These are phyloP conservation scores for Phialocephala subalpina DNA, from an alignment of 2,329 filamentous ascomycete species.

Conservation along the genomic window DNA sequence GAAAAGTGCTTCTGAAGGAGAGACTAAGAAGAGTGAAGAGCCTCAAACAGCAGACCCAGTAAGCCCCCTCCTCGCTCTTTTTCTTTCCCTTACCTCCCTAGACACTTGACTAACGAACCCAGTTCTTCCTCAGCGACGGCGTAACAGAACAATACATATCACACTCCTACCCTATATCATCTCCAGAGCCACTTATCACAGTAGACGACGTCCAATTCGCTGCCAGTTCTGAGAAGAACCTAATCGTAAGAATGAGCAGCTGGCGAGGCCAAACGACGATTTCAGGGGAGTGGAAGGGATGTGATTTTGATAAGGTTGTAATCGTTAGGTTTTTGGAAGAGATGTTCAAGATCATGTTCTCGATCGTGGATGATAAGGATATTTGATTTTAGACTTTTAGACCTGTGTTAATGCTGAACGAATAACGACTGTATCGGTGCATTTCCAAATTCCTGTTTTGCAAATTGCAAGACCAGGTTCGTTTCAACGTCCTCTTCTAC, in stretches of 20 bases:
- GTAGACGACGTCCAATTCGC: constrained; percentile 33
- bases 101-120: background rate
- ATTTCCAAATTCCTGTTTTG: too few relatives aligned
- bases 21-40: background rate
- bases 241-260: constrained; percentile 32
- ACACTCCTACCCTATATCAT: constrained; percentile 18
- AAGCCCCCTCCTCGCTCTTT: constrained; percentile 3
- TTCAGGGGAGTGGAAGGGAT: constrained; percentile 33
- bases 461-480: too few relatives aligned
- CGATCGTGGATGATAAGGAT: constrained; percentile 5
- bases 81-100: background rate
- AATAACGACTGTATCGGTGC: too few relatives aligned
- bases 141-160: constrained; percentile 34
- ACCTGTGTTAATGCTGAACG: too few relatives aligned
- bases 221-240: constrained; percentile 32
- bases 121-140: constrained; percentile 38
- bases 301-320: constrained; percentile 26
- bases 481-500: too few relatives aligned
- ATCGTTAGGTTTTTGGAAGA: constrained; percentile 27
- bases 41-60: constrained; percentile 24
- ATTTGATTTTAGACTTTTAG: too few relatives aligned
- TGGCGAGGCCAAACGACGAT: constrained; percentile 29
- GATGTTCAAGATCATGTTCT: constrained; percentile 24
- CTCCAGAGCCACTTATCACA: constrained; percentile 13
- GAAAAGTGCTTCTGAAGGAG: background rate